Conservation (phyloP, 441 rosid species). For the Dalechampia spathulata region DNA sequence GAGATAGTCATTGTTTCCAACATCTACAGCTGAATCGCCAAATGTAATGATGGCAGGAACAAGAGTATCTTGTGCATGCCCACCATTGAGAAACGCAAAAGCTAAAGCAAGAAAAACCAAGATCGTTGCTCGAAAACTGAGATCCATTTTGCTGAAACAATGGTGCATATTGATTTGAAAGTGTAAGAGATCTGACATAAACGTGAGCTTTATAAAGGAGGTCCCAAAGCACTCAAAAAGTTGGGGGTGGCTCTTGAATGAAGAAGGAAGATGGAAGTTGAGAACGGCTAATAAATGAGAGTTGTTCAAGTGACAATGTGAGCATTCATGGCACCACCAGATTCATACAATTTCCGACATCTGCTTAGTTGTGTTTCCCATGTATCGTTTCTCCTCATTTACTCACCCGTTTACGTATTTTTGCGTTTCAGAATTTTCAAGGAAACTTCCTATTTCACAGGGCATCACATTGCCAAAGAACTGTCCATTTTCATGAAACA, state of each 20-base stretch:
- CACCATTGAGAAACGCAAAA: neutral
- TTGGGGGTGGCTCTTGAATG: neutral
- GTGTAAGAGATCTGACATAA: too few relatives aligned
- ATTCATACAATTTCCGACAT: neutral
- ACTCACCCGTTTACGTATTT: too few relatives aligned
- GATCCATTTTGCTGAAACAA: slow-evolving; percentile 24
- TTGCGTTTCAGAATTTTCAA: too few relatives aligned
- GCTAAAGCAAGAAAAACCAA: slow-evolving; percentile 21
- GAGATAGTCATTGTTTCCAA: slow-evolving; percentile 85
- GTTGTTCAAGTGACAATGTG: slow-evolving; percentile 21
- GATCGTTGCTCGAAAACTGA: neutral
- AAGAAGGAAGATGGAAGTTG: slow-evolving; percentile 36
- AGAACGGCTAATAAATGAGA: slow-evolving; percentile 27
- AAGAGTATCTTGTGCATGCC: slow-evolving; percentile 47
- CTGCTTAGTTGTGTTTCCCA: neutral
- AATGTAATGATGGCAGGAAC: slow-evolving; percentile 71
- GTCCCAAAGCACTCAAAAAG: neutral
- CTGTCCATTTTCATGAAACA: too few relatives aligned
- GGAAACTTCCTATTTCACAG: too few relatives aligned
- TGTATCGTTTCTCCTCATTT: too few relatives aligned
- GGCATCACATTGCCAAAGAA: too few relatives aligned
- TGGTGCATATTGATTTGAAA: too few relatives aligned
- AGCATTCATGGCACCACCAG: slow-evolving; percentile 15
- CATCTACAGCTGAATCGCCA: slow-evolving; percentile 86
- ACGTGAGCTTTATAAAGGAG: slow-evolving; percentile 9